Conservation (phyloP, 345 rosid genomes). For the Linum lewisii region DNA sequence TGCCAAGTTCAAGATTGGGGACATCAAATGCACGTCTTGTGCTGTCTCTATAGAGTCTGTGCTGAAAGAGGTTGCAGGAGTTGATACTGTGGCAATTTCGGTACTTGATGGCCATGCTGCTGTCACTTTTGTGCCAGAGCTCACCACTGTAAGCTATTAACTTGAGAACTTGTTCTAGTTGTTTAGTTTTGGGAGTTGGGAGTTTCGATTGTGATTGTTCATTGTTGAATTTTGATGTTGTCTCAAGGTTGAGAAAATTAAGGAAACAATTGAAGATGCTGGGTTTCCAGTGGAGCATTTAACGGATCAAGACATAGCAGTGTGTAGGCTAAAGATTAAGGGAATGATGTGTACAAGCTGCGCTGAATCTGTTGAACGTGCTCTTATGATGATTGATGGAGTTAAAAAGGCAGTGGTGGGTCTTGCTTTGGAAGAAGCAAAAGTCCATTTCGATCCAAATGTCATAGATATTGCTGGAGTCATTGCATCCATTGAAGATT, state of each 20-base stretch:
- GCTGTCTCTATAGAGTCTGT: constrained; percentile 45
- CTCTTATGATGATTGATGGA: constrained; percentile 42
- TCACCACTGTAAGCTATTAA: constrained; percentile 39
- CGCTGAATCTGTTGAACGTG: constrained; percentile 58
- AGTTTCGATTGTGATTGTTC: neutral
- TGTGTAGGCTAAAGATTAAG: constrained; percentile 55
- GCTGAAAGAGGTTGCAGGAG: constrained; percentile 36
- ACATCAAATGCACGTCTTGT: constrained; percentile 52
- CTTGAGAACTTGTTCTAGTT: too few species aligned
- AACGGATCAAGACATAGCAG: constrained; percentile 51
- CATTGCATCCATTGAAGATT: constrained; percentile 50
- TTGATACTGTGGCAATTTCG: constrained; percentile 37
- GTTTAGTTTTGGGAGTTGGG: neutral
- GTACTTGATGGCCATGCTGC: constrained; percentile 52
- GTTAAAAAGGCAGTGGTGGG: constrained; percentile 71
- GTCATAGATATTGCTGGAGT: constrained; percentile 27
- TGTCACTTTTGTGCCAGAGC: constrained; percentile 35
- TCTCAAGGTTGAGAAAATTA: constrained; percentile 40
- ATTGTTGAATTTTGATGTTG: too few species aligned
- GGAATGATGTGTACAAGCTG: constrained; percentile 80
- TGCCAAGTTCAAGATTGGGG: constrained; percentile 37
- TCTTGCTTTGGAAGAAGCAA: constrained; percentile 74
- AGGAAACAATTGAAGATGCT: constrained; percentile 59
- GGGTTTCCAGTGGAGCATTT: constrained; percentile 52
- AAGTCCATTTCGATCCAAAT: constrained; percentile 53